Percentiles rank a stretch among this genome's conserved stretches.
phyloP scores from a whole-genome alignment of 805 yeast genomes.

The Lipomyces sp. region DNA sequence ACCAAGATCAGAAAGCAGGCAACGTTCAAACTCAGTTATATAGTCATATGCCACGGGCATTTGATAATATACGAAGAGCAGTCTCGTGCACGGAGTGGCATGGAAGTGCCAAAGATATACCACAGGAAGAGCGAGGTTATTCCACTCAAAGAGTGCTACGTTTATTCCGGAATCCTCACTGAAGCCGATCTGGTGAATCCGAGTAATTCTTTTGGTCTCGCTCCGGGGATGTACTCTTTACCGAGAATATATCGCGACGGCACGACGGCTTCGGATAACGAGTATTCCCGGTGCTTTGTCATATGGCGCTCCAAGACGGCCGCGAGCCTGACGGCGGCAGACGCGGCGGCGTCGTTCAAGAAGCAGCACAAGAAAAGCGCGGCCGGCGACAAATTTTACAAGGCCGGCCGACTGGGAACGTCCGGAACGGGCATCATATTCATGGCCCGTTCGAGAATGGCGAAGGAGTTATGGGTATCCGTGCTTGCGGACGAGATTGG shows the following conservation, averaged over 20 bases:
- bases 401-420: slow-evolving; percentile 55
- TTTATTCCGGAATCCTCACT: slow-evolving; percentile 68
- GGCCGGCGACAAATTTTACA: slow-evolving; percentile 30
- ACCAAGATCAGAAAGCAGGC: slow-evolving; percentile 69
- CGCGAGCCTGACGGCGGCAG: slow-evolving; percentile 1
- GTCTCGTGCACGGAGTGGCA: slow-evolving; percentile 47
- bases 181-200: slow-evolving; percentile 51
- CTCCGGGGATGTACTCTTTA: slow-evolving; percentile 41
- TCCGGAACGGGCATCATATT: slow-evolving; percentile 69
- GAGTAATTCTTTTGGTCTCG: slow-evolving; percentile 19
- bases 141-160: slow-evolving; percentile 64
- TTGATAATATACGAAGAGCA: slow-evolving; percentile 55
- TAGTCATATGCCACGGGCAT: slow-evolving; percentile 67
- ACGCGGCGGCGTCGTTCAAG: slow-evolving; percentile 7
- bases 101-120: slow-evolving; percentile 47
- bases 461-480: slow-evolving; percentile 77
- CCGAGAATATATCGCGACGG: slow-evolving; percentile 82
- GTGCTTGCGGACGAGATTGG: slow-evolving; percentile 38
- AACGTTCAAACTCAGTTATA: slow-evolving; percentile 58
- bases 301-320: slow-evolving; percentile 52
- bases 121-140: slow-evolving; percentile 56
- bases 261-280: slow-evolving; percentile 78
- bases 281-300: slow-evolving; percentile 70
- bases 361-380: slow-evolving; percentile 12
- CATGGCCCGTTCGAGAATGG: slow-evolving; percentile 76